A percentile compares a stretch with the other conserved stretches of the same genome.
Conservation (phyloP, 106 monocot genomes). For the Ottelia alismoides region DNA sequence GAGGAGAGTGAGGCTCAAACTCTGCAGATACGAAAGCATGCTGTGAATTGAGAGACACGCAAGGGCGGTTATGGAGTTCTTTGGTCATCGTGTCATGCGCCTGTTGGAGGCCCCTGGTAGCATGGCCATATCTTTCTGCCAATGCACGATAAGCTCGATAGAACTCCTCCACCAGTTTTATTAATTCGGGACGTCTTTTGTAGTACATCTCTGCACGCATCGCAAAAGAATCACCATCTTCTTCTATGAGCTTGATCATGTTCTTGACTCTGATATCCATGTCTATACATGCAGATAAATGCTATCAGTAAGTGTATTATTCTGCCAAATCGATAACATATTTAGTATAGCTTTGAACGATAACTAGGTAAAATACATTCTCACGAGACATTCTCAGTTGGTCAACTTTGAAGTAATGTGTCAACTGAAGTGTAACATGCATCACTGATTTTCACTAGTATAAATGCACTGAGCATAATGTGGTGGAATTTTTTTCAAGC, state of each 20-base stretch:
- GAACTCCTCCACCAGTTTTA: conserved; percentile 93
- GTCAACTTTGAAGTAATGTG: no score
- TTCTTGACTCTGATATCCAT: conserved; percentile 76
- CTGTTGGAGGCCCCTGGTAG: conserved; percentile 79
- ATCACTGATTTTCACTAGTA: no score
- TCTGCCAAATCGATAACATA: no score
- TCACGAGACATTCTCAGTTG: no score
- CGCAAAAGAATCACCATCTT: conserved; percentile 96
- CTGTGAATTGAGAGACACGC: conserved; percentile 42
- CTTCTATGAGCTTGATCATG: conserved; percentile 94
- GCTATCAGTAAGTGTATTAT: no score
- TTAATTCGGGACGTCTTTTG: conserved; percentile 86
- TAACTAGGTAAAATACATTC: no score
- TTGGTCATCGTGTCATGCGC: conserved; percentile 77
- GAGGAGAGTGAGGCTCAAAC: conserved; percentile 44
- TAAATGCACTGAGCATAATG: no score
- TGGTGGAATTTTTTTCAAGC: no score
- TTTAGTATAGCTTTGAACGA: no score
- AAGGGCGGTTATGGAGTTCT: conserved; percentile 72
- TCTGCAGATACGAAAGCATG: conserved; percentile 19
- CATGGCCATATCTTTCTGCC: conserved; percentile 94
- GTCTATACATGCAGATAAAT: no score
- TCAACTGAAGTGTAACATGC: no score
- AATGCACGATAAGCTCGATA: conserved; percentile 90
- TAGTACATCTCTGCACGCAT: conserved; percentile 96